These are phyloP conservation scores for Saitozyma sp. DNA, from an alignment of 768 basidiomycete species.

Conservation along the genomic window DNA sequence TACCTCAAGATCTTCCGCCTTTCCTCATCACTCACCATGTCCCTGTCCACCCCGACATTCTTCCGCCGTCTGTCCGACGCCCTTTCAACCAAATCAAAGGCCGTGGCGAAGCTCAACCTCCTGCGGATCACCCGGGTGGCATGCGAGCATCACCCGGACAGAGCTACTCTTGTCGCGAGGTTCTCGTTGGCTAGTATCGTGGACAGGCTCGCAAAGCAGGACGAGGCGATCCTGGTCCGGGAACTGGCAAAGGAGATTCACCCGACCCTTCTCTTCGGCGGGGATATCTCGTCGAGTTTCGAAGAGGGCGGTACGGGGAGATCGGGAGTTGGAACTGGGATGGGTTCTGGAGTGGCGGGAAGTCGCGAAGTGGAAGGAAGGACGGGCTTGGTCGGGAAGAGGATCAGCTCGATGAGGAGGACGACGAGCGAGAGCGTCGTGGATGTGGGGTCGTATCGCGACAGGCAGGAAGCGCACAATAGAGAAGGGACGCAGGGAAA, in stretches of 20 bases:
- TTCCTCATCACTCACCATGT: conserved; percentile 70
- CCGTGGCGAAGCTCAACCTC: conserved; percentile 86
- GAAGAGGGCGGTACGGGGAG: conserved; percentile 2
- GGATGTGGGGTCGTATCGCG: not conserved
- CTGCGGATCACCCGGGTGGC: conserved; percentile 79
- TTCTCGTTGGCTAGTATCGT: conserved; percentile 82
- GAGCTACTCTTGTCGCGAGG: conserved; percentile 73
- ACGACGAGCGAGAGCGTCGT: conserved; percentile 17
- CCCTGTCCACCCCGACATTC: conserved; percentile 77
- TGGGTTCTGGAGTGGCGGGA: too few relatives aligned
- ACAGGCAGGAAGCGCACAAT: not conserved
- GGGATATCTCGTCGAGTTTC: not conserved
- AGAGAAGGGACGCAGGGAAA: not conserved
- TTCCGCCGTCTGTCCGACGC: conserved; percentile 85
- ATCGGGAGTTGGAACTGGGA: not conserved
- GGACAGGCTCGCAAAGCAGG: conserved; percentile 73
- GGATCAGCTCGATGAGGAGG: conserved; percentile 10
- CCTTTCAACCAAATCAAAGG: conserved; percentile 66
- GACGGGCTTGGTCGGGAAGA: not conserved
- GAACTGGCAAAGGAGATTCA: conserved; percentile 58
- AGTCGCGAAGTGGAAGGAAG: not conserved
- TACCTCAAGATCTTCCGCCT: conserved; percentile 84
- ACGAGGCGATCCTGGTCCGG: conserved; percentile 85
- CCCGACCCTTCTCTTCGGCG: conserved; percentile 30
- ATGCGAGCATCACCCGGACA: conserved; percentile 86